Conservation (phyloP, 1,284 basidiomycete genomes). For the Naganishia albida region DNA sequence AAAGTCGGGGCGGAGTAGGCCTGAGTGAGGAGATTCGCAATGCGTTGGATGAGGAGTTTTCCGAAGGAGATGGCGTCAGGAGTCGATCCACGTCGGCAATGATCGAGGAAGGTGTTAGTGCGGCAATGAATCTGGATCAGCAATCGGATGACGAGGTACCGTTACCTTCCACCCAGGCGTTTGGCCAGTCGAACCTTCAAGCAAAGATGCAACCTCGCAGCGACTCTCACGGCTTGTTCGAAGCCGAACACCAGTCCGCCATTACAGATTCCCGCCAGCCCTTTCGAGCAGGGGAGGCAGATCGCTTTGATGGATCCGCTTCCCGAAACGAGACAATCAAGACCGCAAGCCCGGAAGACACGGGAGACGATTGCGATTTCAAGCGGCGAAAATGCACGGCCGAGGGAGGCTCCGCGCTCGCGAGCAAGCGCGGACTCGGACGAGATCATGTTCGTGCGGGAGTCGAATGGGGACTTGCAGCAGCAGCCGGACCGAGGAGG, state of each 20-base stretch:
- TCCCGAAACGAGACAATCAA: conserved; percentile 14
- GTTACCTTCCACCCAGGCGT: conserved; percentile 29
- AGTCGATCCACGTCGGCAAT: neutral
- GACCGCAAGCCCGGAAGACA: conserved; percentile 1
- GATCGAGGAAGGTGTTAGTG: neutral
- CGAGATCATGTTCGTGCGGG: conserved; percentile 22
- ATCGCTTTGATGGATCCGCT: conserved; percentile 30
- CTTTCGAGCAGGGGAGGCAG: conserved; percentile 34
- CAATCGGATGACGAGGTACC: conserved; percentile 9
- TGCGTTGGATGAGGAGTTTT: conserved; percentile 25
- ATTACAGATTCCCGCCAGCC: conserved; percentile 10
- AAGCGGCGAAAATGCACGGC: conserved; percentile 1
- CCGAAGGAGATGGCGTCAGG: neutral
- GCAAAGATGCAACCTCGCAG: neutral
- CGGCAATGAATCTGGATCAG: conserved; percentile 1
- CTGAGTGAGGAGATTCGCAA: conserved; percentile 24
- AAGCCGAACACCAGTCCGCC: neutral
- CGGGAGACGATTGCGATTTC: conserved; percentile 10
- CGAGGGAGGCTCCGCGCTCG: neutral
- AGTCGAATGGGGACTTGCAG: conserved; percentile 10
- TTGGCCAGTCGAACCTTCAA: conserved; percentile 24
- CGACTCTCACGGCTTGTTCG: conserved; percentile 5
- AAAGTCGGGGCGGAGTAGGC: conserved; percentile 16
- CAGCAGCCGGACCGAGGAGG: neutral
- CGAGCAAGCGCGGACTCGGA: conserved; percentile 11